A percentile compares a stretch with the other conserved stretches of the same genome.
Conservation (phyloP, 495 filamentous ascomycete genomes). For the Tirmania nivea region DNA sequence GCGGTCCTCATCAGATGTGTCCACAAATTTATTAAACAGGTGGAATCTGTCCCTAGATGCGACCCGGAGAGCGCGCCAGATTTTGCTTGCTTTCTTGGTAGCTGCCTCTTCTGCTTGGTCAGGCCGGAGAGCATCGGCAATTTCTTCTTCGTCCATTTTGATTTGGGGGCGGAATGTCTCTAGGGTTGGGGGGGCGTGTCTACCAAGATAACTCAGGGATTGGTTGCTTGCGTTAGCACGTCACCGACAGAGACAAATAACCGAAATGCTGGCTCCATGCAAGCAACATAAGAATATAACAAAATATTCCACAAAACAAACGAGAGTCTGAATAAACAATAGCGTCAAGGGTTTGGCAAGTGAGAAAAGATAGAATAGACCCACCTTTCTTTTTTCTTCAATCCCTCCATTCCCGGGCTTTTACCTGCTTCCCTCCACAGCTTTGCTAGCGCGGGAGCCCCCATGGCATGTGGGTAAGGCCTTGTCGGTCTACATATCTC, state of each 20-base stretch:
- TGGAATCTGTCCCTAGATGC: constrained; percentile 48
- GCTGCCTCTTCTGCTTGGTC: constrained; percentile 41
- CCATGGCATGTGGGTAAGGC: constrained; percentile 42
- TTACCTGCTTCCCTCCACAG: constrained; percentile 39
- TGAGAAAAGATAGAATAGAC: neutral
- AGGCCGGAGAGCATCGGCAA: constrained; percentile 17
- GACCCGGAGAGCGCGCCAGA: constrained; percentile 68
- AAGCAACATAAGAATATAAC: neutral
- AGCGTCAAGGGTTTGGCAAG: neutral
- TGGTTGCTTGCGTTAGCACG: no score
- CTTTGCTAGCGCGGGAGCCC: constrained; percentile 52
- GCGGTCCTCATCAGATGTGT: constrained; percentile 22
- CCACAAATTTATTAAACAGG: constrained; percentile 67
- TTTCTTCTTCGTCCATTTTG: constrained; percentile 33
- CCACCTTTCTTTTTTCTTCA: constrained; percentile 37
- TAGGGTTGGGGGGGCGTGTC: constrained; percentile 30
- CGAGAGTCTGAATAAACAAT: neutral
- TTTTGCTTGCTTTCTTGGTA: constrained; percentile 59
- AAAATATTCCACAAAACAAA: neutral
- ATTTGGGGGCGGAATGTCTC: constrained; percentile 29
- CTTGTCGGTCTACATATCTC: constrained; percentile 45
- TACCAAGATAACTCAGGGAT: constrained; percentile 2
- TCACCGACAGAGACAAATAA: no score
- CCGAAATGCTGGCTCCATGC: no score
- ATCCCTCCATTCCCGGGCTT: constrained; percentile 30